Percentiles rank a stretch among this genome's conserved stretches.
phyloP scores from a whole-genome alignment of 495 filamentous ascomycete genomes.

The Elasticomyces elasticus region DNA sequence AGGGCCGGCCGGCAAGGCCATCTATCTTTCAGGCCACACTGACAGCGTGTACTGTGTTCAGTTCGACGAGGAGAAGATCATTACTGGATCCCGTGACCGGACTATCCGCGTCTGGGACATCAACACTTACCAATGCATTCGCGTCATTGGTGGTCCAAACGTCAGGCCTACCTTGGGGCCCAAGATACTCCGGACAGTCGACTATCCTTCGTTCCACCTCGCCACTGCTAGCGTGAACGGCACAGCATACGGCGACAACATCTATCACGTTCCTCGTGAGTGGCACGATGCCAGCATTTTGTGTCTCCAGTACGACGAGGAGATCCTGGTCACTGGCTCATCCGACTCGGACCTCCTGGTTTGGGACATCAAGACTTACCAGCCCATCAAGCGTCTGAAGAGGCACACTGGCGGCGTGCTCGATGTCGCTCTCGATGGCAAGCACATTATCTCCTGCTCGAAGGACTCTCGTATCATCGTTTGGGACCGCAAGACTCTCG shows the following conservation, averaged over 20 bases:
- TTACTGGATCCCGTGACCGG: slow-evolving; percentile 89
- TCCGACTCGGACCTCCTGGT: slow-evolving; percentile 88
- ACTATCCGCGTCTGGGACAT: slow-evolving; percentile 96
- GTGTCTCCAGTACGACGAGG: slow-evolving; percentile 86
- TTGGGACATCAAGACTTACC: slow-evolving; percentile 70
- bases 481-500: slow-evolving; percentile 76
- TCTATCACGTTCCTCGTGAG: slow-evolving; percentile 30
- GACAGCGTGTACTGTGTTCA: slow-evolving; percentile 97
- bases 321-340: slow-evolving; percentile 88
- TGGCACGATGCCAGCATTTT: slow-evolving; percentile 84
- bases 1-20: slow-evolving; percentile 47
- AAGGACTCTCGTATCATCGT: slow-evolving; percentile 88
- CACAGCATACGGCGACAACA: slow-evolving; percentile 34
- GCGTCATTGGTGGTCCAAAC: slow-evolving; percentile 57
- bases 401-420: slow-evolving; percentile 80
- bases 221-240: slow-evolving; percentile 38
- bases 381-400: slow-evolving; percentile 62
- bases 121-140: slow-evolving; percentile 66
- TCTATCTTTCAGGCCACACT: slow-evolving; percentile 82
- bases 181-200: slow-evolving; percentile 24
- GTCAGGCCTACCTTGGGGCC: slow-evolving; percentile 17
- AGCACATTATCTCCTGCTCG: slow-evolving; percentile 89
- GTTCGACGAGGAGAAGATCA: slow-evolving; percentile 95
- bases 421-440: slow-evolving; percentile 82
- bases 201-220: slow-evolving; percentile 23